phyloP scores from a whole-genome alignment of 2,329 filamentous ascomycete species.

The Dichotomopilus funicola region DNA sequence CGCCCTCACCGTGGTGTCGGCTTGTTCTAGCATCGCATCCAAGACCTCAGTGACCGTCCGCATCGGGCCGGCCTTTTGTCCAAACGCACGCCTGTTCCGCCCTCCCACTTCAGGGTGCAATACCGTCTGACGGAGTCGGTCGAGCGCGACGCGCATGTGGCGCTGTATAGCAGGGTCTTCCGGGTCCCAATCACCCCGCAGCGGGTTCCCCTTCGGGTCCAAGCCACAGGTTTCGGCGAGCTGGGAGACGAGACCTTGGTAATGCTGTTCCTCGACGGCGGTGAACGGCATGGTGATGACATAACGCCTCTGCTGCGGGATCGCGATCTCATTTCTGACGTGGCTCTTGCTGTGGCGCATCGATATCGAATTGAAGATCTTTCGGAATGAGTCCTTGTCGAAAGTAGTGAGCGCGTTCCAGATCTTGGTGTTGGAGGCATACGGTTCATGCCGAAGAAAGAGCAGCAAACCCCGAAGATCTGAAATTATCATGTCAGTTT shows the following conservation, averaged over 20 bases:
- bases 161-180: conserved; percentile 52
- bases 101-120: conserved; percentile 77
- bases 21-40: conserved; percentile 85
- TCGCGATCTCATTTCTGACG: conserved; percentile 67
- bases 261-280: conserved; percentile 85
- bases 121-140: conserved; percentile 71
- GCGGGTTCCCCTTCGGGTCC: conserved; percentile 55
- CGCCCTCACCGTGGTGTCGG: conserved; percentile 56
- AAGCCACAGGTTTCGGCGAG: conserved; percentile 68
- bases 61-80: conserved; percentile 59
- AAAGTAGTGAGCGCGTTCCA: conserved; percentile 62
- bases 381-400: conserved; percentile 58
- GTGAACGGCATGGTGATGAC: conserved; percentile 88
- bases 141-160: conserved; percentile 73
- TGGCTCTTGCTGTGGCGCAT: conserved; percentile 80
- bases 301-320: conserved; percentile 79
- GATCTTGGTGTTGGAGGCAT: conserved; percentile 53
- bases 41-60: conserved; percentile 82
- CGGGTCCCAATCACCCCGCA: conserved; percentile 56
- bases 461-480: conserved; percentile 76
- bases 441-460: conserved; percentile 76
- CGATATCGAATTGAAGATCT: conserved; percentile 65
- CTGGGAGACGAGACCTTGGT: conserved; percentile 65
- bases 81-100: conserved; percentile 57
- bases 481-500: conserved; percentile 5